These are phyloP conservation scores for Linnemannia hyalina DNA, from an alignment of 192 early-diverging fungal species.

Conservation along the genomic window DNA sequence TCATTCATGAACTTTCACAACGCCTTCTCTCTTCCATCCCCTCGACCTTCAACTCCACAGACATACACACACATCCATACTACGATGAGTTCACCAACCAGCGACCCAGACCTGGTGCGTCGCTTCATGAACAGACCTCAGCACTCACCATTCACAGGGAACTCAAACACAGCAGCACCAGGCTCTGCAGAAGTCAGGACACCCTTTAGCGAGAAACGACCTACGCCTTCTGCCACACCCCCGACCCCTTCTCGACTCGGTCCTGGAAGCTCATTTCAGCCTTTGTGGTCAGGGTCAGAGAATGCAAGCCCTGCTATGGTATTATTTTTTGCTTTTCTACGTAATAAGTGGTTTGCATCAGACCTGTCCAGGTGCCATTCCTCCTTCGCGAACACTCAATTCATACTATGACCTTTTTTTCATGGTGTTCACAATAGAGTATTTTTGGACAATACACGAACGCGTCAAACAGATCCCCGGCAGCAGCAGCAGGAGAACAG, in stretches of 20 bases:
- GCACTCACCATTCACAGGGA: background rate
- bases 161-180: background rate
- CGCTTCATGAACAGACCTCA: conserved; percentile 42
- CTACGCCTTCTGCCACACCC: background rate
- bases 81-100: conserved; percentile 31
- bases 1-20: background rate
- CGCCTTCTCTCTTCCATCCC: background rate
- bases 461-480: conserved; percentile 4
- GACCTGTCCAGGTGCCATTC: background rate
- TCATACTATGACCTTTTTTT: background rate
- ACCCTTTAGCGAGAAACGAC: conserved; percentile 35
- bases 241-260: background rate
- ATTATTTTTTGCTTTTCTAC: background rate
- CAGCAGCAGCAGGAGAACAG: background rate
- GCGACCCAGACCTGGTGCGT: conserved; percentile 28
- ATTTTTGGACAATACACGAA: conserved; percentile 16
- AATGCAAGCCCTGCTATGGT: conserved; percentile 5
- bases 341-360: background rate
- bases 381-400: background rate
- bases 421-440: background rate
- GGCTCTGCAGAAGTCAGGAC: conserved; percentile 13
- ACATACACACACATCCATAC: background rate
- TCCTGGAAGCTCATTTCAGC: background rate
- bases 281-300: conserved; percentile 5
- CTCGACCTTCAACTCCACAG: background rate